Evolutionary conservation across 1,139 yeast genomes (phyloP), one percentile per base, ranked within the genome.

Genomic region (Lizanozyma gosingica): DNA sequence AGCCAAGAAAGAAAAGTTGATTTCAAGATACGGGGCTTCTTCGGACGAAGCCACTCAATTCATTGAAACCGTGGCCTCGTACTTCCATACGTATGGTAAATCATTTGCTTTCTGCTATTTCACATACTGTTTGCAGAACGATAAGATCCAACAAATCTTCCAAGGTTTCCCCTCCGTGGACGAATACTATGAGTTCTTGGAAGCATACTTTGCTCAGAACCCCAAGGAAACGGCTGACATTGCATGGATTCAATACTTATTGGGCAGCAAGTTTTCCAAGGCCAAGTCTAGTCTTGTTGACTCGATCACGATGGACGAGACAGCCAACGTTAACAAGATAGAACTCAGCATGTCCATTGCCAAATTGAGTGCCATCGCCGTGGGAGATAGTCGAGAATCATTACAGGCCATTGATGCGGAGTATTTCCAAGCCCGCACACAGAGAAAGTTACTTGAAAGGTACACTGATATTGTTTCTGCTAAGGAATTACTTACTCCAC

Each of bases 261-360:
- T 62, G 35, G 68, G 61, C 41, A 47, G 48, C 14, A 55, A 63
- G 2, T 67, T 59, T 43, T 43, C 41, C 3, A 38, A 43, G 6
- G 72, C 71, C 1, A 49, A 65, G 2, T 43, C 51, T 8, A 46
- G 59, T 2, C 52, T 66, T 15, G 38, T 60, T 2, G 47, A 44
- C 4, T 55, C 66, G 2, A 22, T 22, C 2, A 45, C 49, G 14
- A 40, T 41, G 1, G 47, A 49, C 14, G 67, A 62, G 16, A 22
- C 29, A 6, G 11, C 29, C 29, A 52, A 49, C 18, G 56, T 62
- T 40, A 59, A 53, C 16, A 60, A 57, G 42, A 55, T 55, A 42
- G 66, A 68, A 41, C 52, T 67, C 43, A 67, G 65, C 41, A 65
- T 53, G 39, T 65, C 74, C 1, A 50, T 70, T 37, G 73, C 73